phyloP scores from a whole-genome alignment of 768 basidiomycete genomes.

The Brasilioporus rufonigricans region DNA sequence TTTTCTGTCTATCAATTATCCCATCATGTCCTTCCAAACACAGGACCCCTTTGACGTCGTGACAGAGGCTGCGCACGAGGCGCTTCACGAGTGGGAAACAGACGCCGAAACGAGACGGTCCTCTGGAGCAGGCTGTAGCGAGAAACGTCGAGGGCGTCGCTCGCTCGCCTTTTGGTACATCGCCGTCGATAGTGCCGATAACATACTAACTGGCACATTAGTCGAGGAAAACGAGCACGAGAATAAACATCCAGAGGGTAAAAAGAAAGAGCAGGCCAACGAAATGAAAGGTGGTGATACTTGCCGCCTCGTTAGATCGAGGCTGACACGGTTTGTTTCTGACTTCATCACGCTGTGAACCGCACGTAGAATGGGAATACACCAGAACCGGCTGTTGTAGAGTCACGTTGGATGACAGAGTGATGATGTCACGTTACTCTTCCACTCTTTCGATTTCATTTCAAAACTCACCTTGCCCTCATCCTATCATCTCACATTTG shows the following conservation, averaged over 20 bases:
- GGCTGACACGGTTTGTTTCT: background rate
- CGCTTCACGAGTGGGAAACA: background rate
- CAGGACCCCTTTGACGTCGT: background rate
- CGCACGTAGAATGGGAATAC: no score
- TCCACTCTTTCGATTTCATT: background rate
- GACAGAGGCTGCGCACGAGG: background rate
- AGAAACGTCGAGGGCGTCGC: background rate
- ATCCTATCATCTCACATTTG: background rate
- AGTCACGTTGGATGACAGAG: background rate
- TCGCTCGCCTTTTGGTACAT: background rate
- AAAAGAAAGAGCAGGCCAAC: background rate
- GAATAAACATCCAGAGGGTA: background rate
- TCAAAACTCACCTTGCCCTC: background rate
- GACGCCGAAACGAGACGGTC: background rate
- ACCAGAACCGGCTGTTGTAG: no score
- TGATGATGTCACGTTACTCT: constrained; percentile 14
- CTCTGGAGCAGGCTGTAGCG: background rate
- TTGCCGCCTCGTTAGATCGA: background rate
- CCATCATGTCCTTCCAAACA: background rate
- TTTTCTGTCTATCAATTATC: background rate
- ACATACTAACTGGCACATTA: background rate
- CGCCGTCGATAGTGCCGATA: background rate
- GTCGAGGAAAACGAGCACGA: background rate
- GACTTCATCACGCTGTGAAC: constrained; percentile 2
- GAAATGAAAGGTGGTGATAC: background rate